Percentiles rank a stretch among this genome's conserved stretches.
These are phyloP conservation scores for Urochloa ruziziensis DNA, from an alignment of 176 grass and related monocot species.

Conservation along the genomic window DNA sequence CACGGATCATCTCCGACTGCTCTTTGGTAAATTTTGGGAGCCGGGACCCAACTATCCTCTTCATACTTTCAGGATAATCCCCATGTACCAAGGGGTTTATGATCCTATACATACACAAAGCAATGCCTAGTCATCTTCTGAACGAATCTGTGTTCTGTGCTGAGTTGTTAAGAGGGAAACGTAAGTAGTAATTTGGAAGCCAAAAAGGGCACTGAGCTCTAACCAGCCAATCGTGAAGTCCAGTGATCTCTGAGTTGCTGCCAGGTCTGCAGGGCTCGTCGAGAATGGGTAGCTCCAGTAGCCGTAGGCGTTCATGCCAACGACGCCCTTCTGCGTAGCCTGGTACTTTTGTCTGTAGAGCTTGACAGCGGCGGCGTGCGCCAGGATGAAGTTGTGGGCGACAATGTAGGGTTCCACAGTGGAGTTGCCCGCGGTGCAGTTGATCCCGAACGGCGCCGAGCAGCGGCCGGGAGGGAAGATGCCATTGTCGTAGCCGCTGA, in stretches of 20 bases:
- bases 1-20: slow-evolving; percentile 60
- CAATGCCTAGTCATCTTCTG: not conserved
- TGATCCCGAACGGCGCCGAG: slow-evolving; percentile 54
- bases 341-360: slow-evolving; percentile 74
- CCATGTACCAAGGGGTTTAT: slow-evolving; percentile 69
- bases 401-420: slow-evolving; percentile 69
- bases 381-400: slow-evolving; percentile 51
- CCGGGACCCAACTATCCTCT: slow-evolving; percentile 45
- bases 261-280: slow-evolving; percentile 28
- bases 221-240: slow-evolving; percentile 76
- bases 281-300: slow-evolving; percentile 72
- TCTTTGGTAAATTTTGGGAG: slow-evolving; percentile 62
- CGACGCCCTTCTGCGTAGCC: slow-evolving; percentile 55
- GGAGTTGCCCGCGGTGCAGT: slow-evolving; percentile 63
- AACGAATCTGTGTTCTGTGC: too few species aligned
- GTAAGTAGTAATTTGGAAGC: not conserved
- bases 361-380: slow-evolving; percentile 56
- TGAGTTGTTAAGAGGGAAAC: too few species aligned
- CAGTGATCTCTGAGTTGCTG: slow-evolving; percentile 51
- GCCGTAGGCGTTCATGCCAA: slow-evolving; percentile 74
- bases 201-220: not conserved
- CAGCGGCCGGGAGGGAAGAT: slow-evolving; percentile 64
- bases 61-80: slow-evolving; percentile 80
- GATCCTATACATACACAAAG: slow-evolving; percentile 44
- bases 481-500: slow-evolving; percentile 56